Base-by-base conservation (phyloP, 257 asterid species). In the Cruciata laevipes region DNA sequence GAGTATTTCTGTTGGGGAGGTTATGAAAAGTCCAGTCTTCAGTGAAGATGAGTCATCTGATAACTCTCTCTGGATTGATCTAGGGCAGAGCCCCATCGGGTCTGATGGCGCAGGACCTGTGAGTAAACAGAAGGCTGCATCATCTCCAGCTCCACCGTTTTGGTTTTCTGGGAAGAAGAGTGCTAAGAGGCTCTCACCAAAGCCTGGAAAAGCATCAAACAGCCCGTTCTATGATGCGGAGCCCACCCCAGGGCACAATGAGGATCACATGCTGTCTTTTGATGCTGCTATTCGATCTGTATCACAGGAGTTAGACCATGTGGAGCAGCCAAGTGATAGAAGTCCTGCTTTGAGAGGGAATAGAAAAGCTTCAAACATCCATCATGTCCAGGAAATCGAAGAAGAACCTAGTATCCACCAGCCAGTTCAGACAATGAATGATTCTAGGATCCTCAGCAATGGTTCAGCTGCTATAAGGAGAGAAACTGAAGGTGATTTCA, bases 11-110 rank as follows among this genome's bases (percentile, higher is more conserved):
- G 82, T 90, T 7, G 99, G 99, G 59, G 99, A 94, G 75, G 83
- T 94, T 47, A 94, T 94, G 90, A 94, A 83, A 84, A 94, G 99
- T 80, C 96, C 97, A 0, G 95, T 88, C 14, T 90, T 90, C 69
- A 94, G 99, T 56, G 99, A 94, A 78, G 99, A 94, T 53, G 99
- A 90, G 62, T 94, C 99, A 6, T 88, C 96, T 0, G 99, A 94
- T 68, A 94, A 88, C 74, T 88, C 99, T 11, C 77, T 94, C 76
- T 94, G 99, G 99, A 94, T 94, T 67, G 99, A 94, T 76, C 81
- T 94, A 81, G 99, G 98, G 31, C 99, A 88, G 79, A 88, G 96
- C 69, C 99, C 99, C 5, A 31, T 82, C 44, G 94, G 91, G 24
- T 88, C 95, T 2, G 96, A 88, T 32, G 69, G 27, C 73, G 86